phyloP scores from a whole-genome alignment of 2,329 filamentous ascomycete species.

The Canariomyces notabilis region DNA sequence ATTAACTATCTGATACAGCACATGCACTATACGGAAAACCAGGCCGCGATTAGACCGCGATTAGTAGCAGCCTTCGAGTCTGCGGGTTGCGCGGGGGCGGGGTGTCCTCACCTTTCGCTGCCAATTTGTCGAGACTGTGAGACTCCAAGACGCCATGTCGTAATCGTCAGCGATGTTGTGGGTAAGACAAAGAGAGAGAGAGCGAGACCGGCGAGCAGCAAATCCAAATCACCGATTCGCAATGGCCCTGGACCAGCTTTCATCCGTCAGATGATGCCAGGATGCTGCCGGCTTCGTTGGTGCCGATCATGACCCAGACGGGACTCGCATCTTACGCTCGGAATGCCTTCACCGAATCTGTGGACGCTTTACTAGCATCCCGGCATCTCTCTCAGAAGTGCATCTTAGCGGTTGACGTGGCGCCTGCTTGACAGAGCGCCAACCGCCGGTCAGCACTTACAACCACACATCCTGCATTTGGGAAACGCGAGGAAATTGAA shows the following conservation, averaged over 20 bases:
- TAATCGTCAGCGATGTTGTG: background rate
- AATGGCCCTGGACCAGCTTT: background rate
- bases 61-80: background rate
- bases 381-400: background rate
- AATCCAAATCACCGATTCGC: background rate
- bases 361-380: no score
- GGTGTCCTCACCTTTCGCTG: background rate
- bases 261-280: background rate
- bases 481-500: no score
- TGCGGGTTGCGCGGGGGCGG: background rate
- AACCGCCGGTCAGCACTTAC: background rate
- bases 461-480: no score
- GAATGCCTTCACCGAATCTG: background rate
- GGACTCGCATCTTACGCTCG: background rate
- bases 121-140: background rate
- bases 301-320: background rate
- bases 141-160: background rate
- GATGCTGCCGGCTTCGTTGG: background rate
- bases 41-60: background rate
- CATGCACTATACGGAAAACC: background rate
- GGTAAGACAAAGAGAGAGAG: no score
- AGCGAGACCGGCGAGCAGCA: background rate
- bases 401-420: slow-evolving; percentile 4
- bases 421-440: slow-evolving; percentile 1
- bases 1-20: no score